Conservation (phyloP, 2,329 filamentous ascomycete genomes). For the Pseudohalonectria lignicola region DNA sequence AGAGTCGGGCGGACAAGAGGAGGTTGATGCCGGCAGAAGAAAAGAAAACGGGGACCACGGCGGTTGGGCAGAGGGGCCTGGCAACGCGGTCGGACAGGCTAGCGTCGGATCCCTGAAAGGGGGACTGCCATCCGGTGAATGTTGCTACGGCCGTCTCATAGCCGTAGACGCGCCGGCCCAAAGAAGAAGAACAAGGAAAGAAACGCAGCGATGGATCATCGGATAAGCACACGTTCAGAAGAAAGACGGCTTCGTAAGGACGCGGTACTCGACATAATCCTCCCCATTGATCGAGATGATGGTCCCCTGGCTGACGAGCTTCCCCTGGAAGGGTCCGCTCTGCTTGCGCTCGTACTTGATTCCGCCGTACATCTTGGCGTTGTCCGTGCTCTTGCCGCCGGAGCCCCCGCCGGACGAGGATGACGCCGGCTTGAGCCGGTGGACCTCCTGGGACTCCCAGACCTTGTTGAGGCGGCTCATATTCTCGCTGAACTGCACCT, state of each 20-base stretch:
- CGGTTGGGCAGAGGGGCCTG: no score
- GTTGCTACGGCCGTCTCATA: no score
- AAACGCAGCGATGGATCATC: no score
- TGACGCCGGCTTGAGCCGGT: constrained; percentile 25
- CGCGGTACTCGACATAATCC: constrained; percentile 56
- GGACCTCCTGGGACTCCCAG: constrained; percentile 42
- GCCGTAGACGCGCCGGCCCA: no score
- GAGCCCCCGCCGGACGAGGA: neutral
- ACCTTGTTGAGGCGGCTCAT: constrained; percentile 42
- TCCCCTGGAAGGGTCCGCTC: constrained; percentile 49
- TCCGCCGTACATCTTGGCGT: constrained; percentile 46
- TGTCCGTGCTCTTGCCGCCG: constrained; percentile 20
- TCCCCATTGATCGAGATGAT: constrained; percentile 56
- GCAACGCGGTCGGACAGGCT: no score
- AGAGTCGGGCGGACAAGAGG: no score
- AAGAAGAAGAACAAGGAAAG: no score
- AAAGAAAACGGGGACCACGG: no score
- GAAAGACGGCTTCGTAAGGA: constrained; percentile 52
- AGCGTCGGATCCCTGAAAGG: no score
- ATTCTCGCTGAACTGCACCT: constrained; percentile 32
- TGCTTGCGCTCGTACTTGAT: constrained; percentile 53
- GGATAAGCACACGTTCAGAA: constrained; percentile 33
- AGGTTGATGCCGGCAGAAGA: no score
- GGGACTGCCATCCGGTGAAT: no score
- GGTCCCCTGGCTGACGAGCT: constrained; percentile 50